Evolutionary conservation across 2,329 filamentous ascomycete species (phyloP).

Genomic region (Xylaria sp.): DNA sequence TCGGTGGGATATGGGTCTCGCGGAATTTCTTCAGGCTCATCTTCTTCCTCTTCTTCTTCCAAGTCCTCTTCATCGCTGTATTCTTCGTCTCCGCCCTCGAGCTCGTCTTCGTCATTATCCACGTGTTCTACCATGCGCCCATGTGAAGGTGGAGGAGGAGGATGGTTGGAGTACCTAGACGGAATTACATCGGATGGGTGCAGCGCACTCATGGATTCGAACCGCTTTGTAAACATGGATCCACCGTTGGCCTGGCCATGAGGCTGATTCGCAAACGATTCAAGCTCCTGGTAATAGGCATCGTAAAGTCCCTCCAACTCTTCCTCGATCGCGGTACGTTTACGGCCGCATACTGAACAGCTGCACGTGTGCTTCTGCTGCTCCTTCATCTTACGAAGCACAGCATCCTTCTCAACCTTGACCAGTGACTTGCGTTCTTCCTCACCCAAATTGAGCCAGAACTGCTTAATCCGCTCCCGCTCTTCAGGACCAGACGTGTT

Average conservation of each 20-base stretch:
- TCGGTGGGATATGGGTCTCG: slow-evolving; percentile 68
- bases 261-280: slow-evolving; percentile 85
- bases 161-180: slow-evolving; percentile 57
- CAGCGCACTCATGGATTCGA: slow-evolving; percentile 49
- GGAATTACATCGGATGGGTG: slow-evolving; percentile 54
- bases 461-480: slow-evolving; percentile 94
- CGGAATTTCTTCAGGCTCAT: slow-evolving; percentile 47
- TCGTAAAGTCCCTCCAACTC: slow-evolving; percentile 97
- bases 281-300: slow-evolving; percentile 95
- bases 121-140: slow-evolving; percentile 68
- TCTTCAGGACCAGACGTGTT: slow-evolving; percentile 93
- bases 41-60: slow-evolving; percentile 45
- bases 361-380: slow-evolving; percentile 99
- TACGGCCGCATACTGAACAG: slow-evolving; percentile 93
- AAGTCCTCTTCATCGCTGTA: slow-evolving; percentile 48
- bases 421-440: slow-evolving; percentile 92
- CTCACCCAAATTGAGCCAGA: slow-evolving; percentile 92
- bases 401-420: slow-evolving; percentile 97
- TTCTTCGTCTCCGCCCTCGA: slow-evolving; percentile 48
- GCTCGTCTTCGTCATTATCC: slow-evolving; percentile 51
- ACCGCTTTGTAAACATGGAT: slow-evolving; percentile 64
- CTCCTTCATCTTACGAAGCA: slow-evolving; percentile 99
- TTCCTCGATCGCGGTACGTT: slow-evolving; percentile 95
- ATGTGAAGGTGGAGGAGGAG: slow-evolving; percentile 70
- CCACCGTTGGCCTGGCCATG: slow-evolving; percentile 63